Base-by-base conservation (phyloP, 2,329 filamentous ascomycete genomes). In the Neospermospora avenae region DNA sequence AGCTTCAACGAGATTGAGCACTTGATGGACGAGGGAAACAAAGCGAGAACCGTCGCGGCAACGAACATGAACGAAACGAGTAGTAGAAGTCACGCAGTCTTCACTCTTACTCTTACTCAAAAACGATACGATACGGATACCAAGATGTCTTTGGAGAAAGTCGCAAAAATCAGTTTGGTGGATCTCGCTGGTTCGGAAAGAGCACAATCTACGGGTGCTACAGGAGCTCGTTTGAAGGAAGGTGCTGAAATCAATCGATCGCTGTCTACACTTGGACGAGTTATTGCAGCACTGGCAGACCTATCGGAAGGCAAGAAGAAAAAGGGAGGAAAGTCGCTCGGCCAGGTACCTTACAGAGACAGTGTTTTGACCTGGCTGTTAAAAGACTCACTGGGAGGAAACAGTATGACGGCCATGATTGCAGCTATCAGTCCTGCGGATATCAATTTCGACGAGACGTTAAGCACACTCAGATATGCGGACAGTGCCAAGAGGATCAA, bases 11-110 rank as follows among this genome's bases (percentile, higher is more conserved):
- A 99, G 73, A 98, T 99, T 67, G 95, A 99, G 72, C 88, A 97
- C 72, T 78, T 99, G 70, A 99, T 99, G 95, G 95, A 99, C 73
- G 93, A 98, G 77, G 95, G 95, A 71, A 99, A 99, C 80, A 99
- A 99, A 77, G 95, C 95, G 35, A 84, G 95, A 80, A 99, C 95
- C 0, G 95, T 99, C 41, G 95, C 95, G 3, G 95, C 95, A 7
- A 99, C 95, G 41, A 99, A 98, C 82, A 99, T 99, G 95, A 99
- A 99, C 80, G 95, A 98, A 76, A 99, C 96, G 0, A 97, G 92
- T 62, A 96, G 92, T 83, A 88, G 95, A 80, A 98, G 93, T 73
- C 95, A 99, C 75, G 95, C 95, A 42, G 96, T 99, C 55, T 99
- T 99, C 74, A 99, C 96, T 20, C 80, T 99, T 57, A 98, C 93